Percentiles rank a stretch among this genome's conserved stretches.
Evolutionary conservation across 1,284 basidiomycete species (phyloP).

Genomic region (Leccinum subatratum): DNA sequence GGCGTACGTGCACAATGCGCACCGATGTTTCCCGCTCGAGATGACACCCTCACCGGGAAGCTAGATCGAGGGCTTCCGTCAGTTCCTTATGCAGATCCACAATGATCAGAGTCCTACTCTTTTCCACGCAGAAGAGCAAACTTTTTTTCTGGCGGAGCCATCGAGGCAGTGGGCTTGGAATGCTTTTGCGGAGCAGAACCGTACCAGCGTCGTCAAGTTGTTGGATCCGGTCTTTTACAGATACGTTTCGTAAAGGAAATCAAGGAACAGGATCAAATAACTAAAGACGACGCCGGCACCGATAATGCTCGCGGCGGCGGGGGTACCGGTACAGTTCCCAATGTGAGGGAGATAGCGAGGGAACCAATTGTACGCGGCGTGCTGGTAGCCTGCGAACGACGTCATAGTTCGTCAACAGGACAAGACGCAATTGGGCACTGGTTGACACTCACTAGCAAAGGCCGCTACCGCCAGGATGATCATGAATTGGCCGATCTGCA

Average conservation of each 20-base stretch:
- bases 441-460: slow-evolving; percentile 14
- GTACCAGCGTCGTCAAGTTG: background rate
- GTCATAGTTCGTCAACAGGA: background rate
- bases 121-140: slow-evolving; percentile 16
- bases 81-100: background rate
- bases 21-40: background rate
- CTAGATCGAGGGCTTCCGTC: background rate
- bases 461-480: slow-evolving; percentile 57
- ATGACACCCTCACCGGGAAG: slow-evolving; percentile 1
- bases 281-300: slow-evolving; percentile 15
- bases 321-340: slow-evolving; percentile 17
- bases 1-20: background rate
- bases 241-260: slow-evolving; percentile 79
- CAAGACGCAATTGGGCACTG: background rate
- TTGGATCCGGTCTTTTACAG: slow-evolving; percentile 38
- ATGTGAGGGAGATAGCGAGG: slow-evolving; percentile 14
- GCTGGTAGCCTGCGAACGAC: slow-evolving; percentile 12
- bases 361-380: slow-evolving; percentile 18
- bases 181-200: background rate
- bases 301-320: slow-evolving; percentile 12
- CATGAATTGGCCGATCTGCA: slow-evolving; percentile 92
- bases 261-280: slow-evolving; percentile 40
- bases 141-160: slow-evolving; percentile 2
- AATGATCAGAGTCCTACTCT: slow-evolving; percentile 4
- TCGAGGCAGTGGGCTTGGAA: slow-evolving; percentile 3